Evolutionary conservation across 2,329 filamentous ascomycete species (phyloP).

Genomic region (Rutstroemia sp.): DNA sequence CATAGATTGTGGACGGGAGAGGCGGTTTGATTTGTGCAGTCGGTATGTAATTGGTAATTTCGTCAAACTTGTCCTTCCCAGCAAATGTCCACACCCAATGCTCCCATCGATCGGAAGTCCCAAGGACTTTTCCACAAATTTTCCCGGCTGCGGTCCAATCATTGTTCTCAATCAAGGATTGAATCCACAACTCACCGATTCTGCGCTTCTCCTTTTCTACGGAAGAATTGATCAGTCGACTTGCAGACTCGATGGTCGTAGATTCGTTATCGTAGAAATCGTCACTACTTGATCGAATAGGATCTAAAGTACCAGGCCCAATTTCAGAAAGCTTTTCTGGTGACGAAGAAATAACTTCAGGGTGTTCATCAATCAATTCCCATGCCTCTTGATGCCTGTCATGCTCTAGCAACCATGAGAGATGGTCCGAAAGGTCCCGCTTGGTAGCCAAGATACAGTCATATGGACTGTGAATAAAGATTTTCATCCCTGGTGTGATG

Average conservation of each 20-base stretch:
- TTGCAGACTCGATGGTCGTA: constrained; percentile 55
- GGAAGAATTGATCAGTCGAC: constrained; percentile 51
- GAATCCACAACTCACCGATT: constrained; percentile 89
- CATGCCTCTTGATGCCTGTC: constrained; percentile 79
- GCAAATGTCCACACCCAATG: constrained; percentile 94
- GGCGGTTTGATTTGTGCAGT: constrained; percentile 69
- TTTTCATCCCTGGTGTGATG: constrained; percentile 55
- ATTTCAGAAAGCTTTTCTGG: constrained; percentile 36
- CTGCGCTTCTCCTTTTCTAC: constrained; percentile 82
- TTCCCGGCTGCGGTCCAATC: constrained; percentile 75
- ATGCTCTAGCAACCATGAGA: constrained; percentile 78
- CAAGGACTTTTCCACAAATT: constrained; percentile 75
- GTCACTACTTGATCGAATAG: constrained; percentile 32
- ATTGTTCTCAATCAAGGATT: constrained; percentile 67
- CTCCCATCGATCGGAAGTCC: constrained; percentile 78
- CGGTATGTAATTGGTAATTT: constrained; percentile 81
- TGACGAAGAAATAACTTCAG: constrained; percentile 53
- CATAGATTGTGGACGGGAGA: constrained; percentile 76
- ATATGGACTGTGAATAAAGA: constrained; percentile 94
- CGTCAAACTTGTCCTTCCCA: constrained; percentile 76
- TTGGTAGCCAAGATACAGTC: constrained; percentile 92
- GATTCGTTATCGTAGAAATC: constrained; percentile 71
- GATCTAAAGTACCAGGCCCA: constrained; percentile 35
- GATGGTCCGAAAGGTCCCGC: constrained; percentile 76
- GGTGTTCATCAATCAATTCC: constrained; percentile 82